Percentiles rank a stretch among this genome's conserved stretches.
These are phyloP conservation scores for Cladosporium sp. DNA, from an alignment of 2,329 filamentous ascomycete genomes.

Conservation along the genomic window DNA sequence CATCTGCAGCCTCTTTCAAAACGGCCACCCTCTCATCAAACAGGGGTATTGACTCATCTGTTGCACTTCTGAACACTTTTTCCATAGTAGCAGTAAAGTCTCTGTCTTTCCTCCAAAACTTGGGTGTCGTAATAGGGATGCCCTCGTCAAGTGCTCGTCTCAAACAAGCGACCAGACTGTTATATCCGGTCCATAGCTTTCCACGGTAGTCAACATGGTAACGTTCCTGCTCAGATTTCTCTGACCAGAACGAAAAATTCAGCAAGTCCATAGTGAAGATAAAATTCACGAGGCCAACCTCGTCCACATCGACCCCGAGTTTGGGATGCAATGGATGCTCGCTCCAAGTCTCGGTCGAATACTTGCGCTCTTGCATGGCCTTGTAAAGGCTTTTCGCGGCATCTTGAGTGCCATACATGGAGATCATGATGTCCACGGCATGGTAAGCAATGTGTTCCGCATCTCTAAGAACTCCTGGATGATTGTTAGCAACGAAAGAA, in stretches of 20 bases:
- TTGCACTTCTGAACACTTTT: constrained; percentile 81
- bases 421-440: constrained; percentile 85
- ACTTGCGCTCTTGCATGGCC: constrained; percentile 78
- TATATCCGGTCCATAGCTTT: constrained; percentile 88
- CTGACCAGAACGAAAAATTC: constrained; percentile 96
- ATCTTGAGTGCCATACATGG: constrained; percentile 74
- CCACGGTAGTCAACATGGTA: constrained; percentile 81
- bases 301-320: constrained; percentile 27
- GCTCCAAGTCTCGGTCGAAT: constrained; percentile 82
- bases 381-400: constrained; percentile 75
- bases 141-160: constrained; percentile 87
- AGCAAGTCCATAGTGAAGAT: constrained; percentile 97
- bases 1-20: constrained; percentile 56
- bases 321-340: constrained; percentile 88
- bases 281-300: constrained; percentile 61
- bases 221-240: constrained; percentile 62
- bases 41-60: constrained; percentile 81
- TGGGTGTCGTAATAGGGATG: constrained; percentile 82
- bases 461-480: constrained; percentile 68
- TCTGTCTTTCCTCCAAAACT: constrained; percentile 63
- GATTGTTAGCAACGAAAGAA: constrained; percentile 13
- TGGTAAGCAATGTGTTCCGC: constrained; percentile 90
- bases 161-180: constrained; percentile 83
- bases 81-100: constrained; percentile 61
- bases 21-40: constrained; percentile 24